Percentiles rank a stretch among this genome's conserved stretches.
phyloP scores from a whole-genome alignment of 306 rosid species.

The Dalbergia cultrata region DNA sequence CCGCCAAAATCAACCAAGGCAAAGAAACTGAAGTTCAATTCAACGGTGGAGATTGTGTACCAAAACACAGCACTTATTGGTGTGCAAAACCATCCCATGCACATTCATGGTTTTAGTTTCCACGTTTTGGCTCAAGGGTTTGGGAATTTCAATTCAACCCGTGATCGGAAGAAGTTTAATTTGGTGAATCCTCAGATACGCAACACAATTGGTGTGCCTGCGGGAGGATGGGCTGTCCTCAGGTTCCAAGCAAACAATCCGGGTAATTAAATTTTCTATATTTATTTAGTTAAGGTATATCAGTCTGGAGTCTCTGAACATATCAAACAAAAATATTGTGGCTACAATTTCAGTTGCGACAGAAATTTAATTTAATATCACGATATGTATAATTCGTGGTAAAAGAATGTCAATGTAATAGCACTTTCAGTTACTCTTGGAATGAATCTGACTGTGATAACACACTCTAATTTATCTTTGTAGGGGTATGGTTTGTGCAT shows the following conservation, averaged over 20 bases:
- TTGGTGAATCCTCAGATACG: constrained; percentile 58
- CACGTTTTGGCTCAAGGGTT: constrained; percentile 56
- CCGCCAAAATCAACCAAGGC: constrained; percentile 61
- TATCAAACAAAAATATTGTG: too few species aligned
- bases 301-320: too few species aligned
- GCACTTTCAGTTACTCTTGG: too few species aligned
- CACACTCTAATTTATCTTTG: background rate
- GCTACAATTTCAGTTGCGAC: too few species aligned
- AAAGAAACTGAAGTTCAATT: constrained; percentile 64
- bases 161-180: constrained; percentile 49
- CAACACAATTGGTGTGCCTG: constrained; percentile 67
- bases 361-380: too few species aligned
- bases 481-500: constrained; percentile 64
- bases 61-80: constrained; percentile 56
- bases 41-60: constrained; percentile 69
- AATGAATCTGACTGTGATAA: too few species aligned
- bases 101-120: constrained; percentile 49
- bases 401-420: too few species aligned
- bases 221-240: constrained; percentile 74
- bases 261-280: constrained; percentile 10
- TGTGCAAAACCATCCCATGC: constrained; percentile 46
- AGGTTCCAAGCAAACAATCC: constrained; percentile 53
- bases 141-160: constrained; percentile 52
- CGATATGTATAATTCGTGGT: too few species aligned
- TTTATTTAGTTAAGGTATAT: too few species aligned